These are phyloP conservation scores for Colletotrichum sp. DNA, from an alignment of 2,329 filamentous ascomycete genomes.

Conservation along the genomic window DNA sequence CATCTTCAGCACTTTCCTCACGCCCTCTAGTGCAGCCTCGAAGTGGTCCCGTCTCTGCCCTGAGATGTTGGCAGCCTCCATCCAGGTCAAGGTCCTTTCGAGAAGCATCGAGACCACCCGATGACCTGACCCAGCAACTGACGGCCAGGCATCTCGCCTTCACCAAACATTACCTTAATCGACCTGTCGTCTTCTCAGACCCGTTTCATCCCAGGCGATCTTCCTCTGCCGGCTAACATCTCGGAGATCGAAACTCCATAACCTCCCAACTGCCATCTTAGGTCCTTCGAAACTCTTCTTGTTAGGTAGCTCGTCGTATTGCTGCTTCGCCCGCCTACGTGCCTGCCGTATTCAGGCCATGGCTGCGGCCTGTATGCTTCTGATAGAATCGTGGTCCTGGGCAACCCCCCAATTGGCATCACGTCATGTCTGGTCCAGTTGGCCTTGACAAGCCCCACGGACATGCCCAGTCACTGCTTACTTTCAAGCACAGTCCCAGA, in stretches of 20 bases:
- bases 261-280: not conserved
- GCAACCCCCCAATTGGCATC: not conserved
- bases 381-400: not conserved
- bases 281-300: constrained; percentile 2
- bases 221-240: not conserved
- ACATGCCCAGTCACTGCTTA: not conserved
- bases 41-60: not conserved
- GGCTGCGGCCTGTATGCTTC: not conserved
- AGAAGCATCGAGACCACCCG: not conserved
- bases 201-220: constrained; percentile 13
- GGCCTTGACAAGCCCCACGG: not conserved
- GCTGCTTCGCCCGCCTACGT: not conserved
- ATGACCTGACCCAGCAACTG: not conserved
- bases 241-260: constrained; percentile 1
- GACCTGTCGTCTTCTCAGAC: not conserved
- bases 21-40: not conserved
- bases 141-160: not conserved
- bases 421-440: not conserved
- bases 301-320: not conserved
- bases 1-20: not conserved
- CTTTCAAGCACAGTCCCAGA: not conserved
- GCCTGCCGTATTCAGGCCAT: not conserved
- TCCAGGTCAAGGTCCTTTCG: not conserved
- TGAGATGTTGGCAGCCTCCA: not conserved
- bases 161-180: not conserved